Evolutionary conservation across 768 basidiomycete genomes (phyloP), one percentile per base, ranked within the genome.

Genomic region (Mycena epipterygia): DNA sequence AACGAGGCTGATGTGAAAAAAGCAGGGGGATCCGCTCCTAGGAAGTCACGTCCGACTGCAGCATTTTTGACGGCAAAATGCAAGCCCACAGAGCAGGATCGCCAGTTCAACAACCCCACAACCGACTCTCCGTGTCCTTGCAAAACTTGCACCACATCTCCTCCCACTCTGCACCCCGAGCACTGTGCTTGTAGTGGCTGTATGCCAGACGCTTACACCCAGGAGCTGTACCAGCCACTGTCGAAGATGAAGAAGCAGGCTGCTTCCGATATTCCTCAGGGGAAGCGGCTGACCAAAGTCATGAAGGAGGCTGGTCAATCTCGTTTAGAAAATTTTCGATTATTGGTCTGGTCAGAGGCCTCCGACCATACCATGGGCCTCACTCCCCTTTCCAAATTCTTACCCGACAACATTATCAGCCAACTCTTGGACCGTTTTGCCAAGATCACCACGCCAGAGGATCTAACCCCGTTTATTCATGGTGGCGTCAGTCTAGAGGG

Each of bases 401-500:
- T 66, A 2, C 64, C 64, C 25, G 55, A 66, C 21, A 29, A 17
- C 3, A 52, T 41, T 2, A 67, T 67, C 17, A 23, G 3, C 2
- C 42, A 62, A 33, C 46, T 62, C n/a, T 23, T 62, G 9, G 51
- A 64, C 62, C 62, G 62, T 6, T 64, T 53, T 27, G 62, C 62
- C 1, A 64, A 53, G 39, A 41, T 64, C 32, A 19, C 21, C 14
- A 39, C 25, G 0, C 14, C 42, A 3, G 9, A 13, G 1, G 35
- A 51, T n/a, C 25, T 64, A 2, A 17, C 17, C 9, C 60, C 60
- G 1, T 62, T 49, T 16, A 37, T 62, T 62, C 6, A 13, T 13
- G 19, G 19, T 1, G 4, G 49, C 9, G 44, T 13, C 5, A 46
- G 44, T 1, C 9, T 62, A 1, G 23, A 2, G 1, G 60, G 32